Evolutionary conservation across 495 filamentous ascomycete genomes (phyloP).

Genomic region (Bacidia gigantensis): DNA sequence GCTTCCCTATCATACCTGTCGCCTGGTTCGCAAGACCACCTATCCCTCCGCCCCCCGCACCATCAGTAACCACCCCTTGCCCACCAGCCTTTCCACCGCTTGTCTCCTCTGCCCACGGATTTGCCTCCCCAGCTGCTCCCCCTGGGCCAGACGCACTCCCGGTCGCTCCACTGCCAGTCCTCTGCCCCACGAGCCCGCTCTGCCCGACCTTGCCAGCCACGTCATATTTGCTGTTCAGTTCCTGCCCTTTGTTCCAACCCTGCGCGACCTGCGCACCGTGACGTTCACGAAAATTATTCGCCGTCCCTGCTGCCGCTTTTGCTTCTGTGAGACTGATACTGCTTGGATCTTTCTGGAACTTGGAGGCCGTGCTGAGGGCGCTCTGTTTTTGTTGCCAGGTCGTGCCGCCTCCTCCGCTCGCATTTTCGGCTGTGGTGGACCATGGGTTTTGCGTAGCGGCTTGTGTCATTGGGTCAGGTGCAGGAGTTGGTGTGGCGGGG

Average conservation of each 20-base stretch:
- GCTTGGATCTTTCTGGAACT: conserved; percentile 41
- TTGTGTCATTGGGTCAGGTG: neutral
- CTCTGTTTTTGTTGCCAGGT: conserved; percentile 48
- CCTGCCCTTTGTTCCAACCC: conserved; percentile 46
- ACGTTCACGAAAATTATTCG: conserved; percentile 57
- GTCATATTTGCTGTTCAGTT: conserved; percentile 39
- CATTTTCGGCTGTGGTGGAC: conserved; percentile 12
- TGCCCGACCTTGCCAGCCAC: conserved; percentile 2
- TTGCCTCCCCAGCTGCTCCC: neutral
- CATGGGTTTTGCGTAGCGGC: conserved; percentile 17
- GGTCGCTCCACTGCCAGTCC: neutral
- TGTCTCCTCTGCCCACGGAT: neutral
- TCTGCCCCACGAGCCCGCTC: neutral
- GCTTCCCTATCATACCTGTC: neutral
- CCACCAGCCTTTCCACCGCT: neutral
- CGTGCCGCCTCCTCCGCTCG: conserved; percentile 34
- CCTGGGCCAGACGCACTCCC: no score
- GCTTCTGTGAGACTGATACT: conserved; percentile 45
- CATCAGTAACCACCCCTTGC: neutral
- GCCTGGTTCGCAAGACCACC: neutral
- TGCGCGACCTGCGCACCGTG: conserved; percentile 59
- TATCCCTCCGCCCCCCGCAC: conserved; percentile 1
- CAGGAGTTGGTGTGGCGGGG: conserved; percentile 21
- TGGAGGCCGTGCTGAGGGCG: conserved; percentile 41
- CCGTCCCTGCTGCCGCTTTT: conserved; percentile 40